A percentile compares a stretch with the other conserved stretches of the same genome.
These are phyloP conservation scores for Hymenoscyphus occultus DNA, from an alignment of 2,329 filamentous ascomycete species.

Conservation along the genomic window DNA sequence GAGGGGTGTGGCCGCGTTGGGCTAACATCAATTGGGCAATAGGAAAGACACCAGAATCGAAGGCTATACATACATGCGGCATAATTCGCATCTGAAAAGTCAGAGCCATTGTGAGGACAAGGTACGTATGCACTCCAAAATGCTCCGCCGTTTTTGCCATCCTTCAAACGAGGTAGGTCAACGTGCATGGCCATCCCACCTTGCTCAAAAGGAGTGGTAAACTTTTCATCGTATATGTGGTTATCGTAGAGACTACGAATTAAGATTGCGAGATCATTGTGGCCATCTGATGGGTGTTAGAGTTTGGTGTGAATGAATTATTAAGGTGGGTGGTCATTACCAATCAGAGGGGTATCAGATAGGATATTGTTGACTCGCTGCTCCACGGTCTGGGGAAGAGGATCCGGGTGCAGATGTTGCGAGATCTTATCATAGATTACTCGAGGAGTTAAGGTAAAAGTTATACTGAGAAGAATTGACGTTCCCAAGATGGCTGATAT, in stretches of 20 bases:
- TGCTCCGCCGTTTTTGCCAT: constrained; percentile 74
- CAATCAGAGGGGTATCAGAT: constrained; percentile 46
- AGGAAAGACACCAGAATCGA: not conserved
- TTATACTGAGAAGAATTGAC: constrained; percentile 19
- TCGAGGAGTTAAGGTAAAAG: constrained; percentile 18
- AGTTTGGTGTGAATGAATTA: not conserved
- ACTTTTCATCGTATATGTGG: constrained; percentile 71
- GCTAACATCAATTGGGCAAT: not conserved
- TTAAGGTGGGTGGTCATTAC: constrained; percentile 30
- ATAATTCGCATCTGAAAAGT: constrained; percentile 74
- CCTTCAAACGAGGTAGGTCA: constrained; percentile 71
- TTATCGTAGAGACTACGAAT: constrained; percentile 68
- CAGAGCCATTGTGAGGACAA: constrained; percentile 68
- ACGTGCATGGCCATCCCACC: constrained; percentile 69
- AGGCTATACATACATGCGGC: constrained; percentile 52
- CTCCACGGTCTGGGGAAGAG: constrained; percentile 30
- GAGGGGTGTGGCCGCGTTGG: no score
- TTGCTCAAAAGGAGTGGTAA: constrained; percentile 70
- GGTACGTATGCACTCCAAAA: constrained; percentile 88
- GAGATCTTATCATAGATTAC: constrained; percentile 7
- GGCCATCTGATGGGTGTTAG: constrained; percentile 62
- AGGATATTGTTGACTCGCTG: constrained; percentile 44
- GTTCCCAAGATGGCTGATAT: constrained; percentile 14
- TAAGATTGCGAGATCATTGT: constrained; percentile 80
- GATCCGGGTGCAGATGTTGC: constrained; percentile 16